Evolutionary conservation across 2,329 filamentous ascomycete species (phyloP).

Genomic region (Alternaria consortialis): DNA sequence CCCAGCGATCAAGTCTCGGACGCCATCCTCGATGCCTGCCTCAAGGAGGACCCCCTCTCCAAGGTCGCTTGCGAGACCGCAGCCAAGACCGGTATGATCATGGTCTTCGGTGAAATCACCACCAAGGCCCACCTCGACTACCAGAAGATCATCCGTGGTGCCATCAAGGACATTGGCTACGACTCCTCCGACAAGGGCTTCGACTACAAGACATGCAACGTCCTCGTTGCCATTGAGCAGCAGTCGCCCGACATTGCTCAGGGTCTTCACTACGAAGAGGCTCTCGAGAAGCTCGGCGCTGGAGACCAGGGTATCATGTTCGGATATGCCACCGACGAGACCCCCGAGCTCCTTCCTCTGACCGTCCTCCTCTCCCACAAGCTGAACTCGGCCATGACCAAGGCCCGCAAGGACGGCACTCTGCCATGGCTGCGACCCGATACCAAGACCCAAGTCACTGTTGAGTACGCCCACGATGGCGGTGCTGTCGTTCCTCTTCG

Average conservation of each 20-base stretch:
- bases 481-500: slow-evolving; percentile 91
- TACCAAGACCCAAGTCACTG: slow-evolving; percentile 99
- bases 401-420: slow-evolving; percentile 84
- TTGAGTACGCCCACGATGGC: slow-evolving; percentile 97
- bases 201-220: slow-evolving; percentile 99
- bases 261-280: slow-evolving; percentile 97
- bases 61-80: slow-evolving; percentile 99
- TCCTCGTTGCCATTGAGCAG: slow-evolving; percentile 98
- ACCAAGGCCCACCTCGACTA: slow-evolving; percentile 96
- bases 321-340: slow-evolving; percentile 99
- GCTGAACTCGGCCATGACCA: slow-evolving; percentile 94
- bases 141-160: slow-evolving; percentile 93
- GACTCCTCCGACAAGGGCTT: slow-evolving; percentile 97
- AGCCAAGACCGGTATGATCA: slow-evolving; percentile 99
- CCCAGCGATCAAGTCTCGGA: slow-evolving; percentile 92
- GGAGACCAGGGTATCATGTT: slow-evolving; percentile 99
- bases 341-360: slow-evolving; percentile 93
- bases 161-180: slow-evolving; percentile 99
- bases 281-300: slow-evolving; percentile 95
- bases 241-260: slow-evolving; percentile 99
- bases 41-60: slow-evolving; percentile 92
- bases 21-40: slow-evolving; percentile 97
- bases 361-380: slow-evolving; percentile 95
- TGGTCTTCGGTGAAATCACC: slow-evolving; percentile 86
- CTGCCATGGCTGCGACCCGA: slow-evolving; percentile 96